Evolutionary conservation across 306 rosid species (phyloP).

Genomic region (Fagus sylvatica): DNA sequence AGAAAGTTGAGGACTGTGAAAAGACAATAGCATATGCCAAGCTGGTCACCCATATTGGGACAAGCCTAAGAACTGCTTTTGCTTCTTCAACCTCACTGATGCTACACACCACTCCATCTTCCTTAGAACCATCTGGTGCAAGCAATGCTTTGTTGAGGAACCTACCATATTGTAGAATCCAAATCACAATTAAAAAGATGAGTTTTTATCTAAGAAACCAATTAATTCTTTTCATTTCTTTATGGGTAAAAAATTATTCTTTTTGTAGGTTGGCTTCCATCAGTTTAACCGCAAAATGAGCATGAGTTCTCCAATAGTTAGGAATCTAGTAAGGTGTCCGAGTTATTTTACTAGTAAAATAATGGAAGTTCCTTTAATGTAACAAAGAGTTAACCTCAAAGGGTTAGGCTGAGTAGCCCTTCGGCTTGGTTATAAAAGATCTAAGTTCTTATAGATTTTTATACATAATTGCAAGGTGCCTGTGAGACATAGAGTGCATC

Average conservation of each 20-base stretch:
- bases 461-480: not conserved
- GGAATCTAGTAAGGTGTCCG: not conserved
- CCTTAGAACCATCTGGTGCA: slow-evolving; percentile 25
- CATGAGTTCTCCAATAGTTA: not conserved
- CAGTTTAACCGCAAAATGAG: not conserved
- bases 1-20: slow-evolving; percentile 39
- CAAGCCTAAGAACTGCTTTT: slow-evolving; percentile 36
- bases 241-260: not conserved
- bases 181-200: not conserved
- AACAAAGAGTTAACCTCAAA: not conserved
- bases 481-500: not conserved
- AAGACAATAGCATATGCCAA: slow-evolving; percentile 35
- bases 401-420: not conserved
- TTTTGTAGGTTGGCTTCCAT: not conserved
- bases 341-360: not conserved
- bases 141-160: slow-evolving; percentile 44
- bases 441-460: not conserved
- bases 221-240: not conserved
- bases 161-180: slow-evolving; percentile 11
- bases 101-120: slow-evolving; percentile 26
- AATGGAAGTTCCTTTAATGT: not conserved
- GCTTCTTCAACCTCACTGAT: slow-evolving; percentile 47
- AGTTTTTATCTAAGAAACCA: not conserved
- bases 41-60: slow-evolving; percentile 45
- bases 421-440: no score